phyloP scores from a whole-genome alignment of 179 eudicot species.

The Beta lomatogona region DNA sequence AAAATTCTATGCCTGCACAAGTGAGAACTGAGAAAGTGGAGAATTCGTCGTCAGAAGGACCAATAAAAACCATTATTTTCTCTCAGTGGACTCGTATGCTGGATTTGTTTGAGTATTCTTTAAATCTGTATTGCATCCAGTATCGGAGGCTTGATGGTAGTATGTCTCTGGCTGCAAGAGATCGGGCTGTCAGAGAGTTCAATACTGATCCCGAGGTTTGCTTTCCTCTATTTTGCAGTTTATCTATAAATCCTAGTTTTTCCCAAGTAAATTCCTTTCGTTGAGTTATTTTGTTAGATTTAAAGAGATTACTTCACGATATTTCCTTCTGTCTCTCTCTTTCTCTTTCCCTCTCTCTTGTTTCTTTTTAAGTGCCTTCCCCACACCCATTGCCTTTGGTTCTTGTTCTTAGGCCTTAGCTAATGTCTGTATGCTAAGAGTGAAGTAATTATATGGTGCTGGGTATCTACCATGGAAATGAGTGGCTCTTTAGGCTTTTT shows the following conservation, averaged over 20 bases:
- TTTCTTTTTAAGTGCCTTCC: background rate
- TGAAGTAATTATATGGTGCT: background rate
- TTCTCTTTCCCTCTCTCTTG: too few relatives aligned
- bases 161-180: slow-evolving; percentile 80
- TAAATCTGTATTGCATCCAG: slow-evolving; percentile 48
- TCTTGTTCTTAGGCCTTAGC: background rate
- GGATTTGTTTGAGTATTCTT: slow-evolving; percentile 68
- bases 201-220: slow-evolving; percentile 81
- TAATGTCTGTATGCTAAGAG: background rate
- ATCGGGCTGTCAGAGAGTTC: slow-evolving; percentile 96
- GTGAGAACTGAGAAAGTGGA: slow-evolving; percentile 34
- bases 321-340: background rate
- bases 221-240: slow-evolving; percentile 10
- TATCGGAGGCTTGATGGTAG: slow-evolving; percentile 96
- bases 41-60: slow-evolving; percentile 38
- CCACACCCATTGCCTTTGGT: background rate
- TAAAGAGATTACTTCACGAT: background rate
- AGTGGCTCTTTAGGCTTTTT: background rate
- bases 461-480: background rate
- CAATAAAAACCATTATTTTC: slow-evolving; percentile 81
- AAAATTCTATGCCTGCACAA: slow-evolving; percentile 15
- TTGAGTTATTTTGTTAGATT: background rate
- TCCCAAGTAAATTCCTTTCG: background rate
- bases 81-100: slow-evolving; percentile 99
- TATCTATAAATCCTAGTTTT: background rate